Evolutionary conservation across 2,329 filamentous ascomycete species (phyloP), one percentile per base, ranked within the genome.

Genomic region (Elsinoe arachidis): DNA sequence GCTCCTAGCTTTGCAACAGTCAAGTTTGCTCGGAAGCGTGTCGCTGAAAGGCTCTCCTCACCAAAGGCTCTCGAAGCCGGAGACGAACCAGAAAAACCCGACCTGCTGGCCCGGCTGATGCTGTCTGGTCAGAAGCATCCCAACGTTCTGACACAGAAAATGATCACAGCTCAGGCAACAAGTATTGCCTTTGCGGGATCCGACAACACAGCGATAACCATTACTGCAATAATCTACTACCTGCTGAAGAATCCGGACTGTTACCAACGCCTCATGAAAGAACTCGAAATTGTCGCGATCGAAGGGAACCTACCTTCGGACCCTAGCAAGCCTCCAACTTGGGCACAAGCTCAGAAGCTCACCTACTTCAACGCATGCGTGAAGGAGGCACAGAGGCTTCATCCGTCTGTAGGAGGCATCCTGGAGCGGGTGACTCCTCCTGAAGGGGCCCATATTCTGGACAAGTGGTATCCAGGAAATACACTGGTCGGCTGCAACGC

Each of bases 141-240:
- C 14, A 61, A 64, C 11, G 37, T 63, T n/a, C 61, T 66, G 34
- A 65, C 64, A 2, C 59, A 67, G 41, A 57, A 58, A 12, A 56
- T 58, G 14, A 23, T 67, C 4, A 58, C 64, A 5, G 61, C 64
- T 2, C 65, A n/a, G 17, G 17, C 37, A 10, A 19, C 17, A 19
- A 59, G 58, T 0, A 64, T 63, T 30, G 61, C 63, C 39, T 58
- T 63, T 30, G 63, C 65, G 6, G 64, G 65, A 3, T 68, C 66
- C 1, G 72, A 73, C 38, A 70, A 70, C 1, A 71, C 69, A 0
- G 70, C 69, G 1, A 66, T 68, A n/a, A 65, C 63, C 1, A 60
- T 73, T 14, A 63, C 64, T 14, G 62, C 66, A 1, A 61, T 69
- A 1, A 59, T 72, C 6, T 71, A 69, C 59, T 63, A 68, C 37